Evolutionary conservation across 495 filamentous ascomycete species (phyloP).

Genomic region (Penicillium nucicola): DNA sequence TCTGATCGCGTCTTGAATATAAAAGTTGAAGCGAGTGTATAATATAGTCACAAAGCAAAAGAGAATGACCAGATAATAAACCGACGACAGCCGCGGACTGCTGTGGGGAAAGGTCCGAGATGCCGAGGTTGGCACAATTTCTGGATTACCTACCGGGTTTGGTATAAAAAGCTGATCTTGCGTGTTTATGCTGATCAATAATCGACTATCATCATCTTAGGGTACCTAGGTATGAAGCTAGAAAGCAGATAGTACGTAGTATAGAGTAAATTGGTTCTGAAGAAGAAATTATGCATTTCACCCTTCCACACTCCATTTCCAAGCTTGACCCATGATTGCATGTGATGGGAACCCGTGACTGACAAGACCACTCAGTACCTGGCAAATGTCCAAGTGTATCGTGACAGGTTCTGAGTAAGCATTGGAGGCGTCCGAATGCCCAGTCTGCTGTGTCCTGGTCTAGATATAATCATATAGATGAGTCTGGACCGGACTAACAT

Average conservation of each 20-base stretch:
- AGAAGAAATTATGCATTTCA: too few species aligned
- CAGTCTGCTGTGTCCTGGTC: too few species aligned
- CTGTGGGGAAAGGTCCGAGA: slow-evolving; percentile 29
- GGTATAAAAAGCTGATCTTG: too few species aligned
- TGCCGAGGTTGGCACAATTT: slow-evolving; percentile 32
- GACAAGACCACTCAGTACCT: too few species aligned
- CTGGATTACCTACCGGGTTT: slow-evolving; percentile 13
- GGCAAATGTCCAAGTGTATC: too few species aligned
- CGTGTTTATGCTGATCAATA: neutral
- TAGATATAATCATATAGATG: neutral
- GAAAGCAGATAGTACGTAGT: too few species aligned
- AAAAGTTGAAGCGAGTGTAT: neutral
- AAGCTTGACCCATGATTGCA: neutral
- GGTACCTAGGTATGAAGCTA: too few species aligned
- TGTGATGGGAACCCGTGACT: slow-evolving; percentile 4
- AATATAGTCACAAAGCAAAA: neutral
- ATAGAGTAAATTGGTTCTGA: too few species aligned
- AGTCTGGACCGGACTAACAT: neutral
- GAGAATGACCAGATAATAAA: slow-evolving; percentile 13
- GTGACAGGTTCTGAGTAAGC: too few species aligned
- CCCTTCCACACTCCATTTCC: too few species aligned
- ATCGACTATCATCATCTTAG: neutral
- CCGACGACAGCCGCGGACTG: slow-evolving; percentile 24
- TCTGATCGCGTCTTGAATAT: neutral
- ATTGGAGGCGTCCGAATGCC: too few species aligned